Evolutionary conservation across 805 yeast species (phyloP), one percentile per base, ranked within the genome.

Genomic region (Candida ponderosae): DNA sequence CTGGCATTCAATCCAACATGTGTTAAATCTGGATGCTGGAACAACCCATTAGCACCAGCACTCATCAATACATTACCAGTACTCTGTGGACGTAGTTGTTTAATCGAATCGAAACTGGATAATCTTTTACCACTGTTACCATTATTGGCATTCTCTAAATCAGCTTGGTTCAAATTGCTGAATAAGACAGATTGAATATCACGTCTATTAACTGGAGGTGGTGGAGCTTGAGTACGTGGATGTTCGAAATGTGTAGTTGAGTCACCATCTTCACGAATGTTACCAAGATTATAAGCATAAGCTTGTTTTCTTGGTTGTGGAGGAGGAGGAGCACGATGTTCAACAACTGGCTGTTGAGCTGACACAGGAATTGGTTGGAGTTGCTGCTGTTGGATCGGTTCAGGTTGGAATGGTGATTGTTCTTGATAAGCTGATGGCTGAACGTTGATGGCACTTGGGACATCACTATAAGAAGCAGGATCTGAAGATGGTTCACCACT

Each of bases 1-100:
- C 94, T 81, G 3, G 89, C 79, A 49, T 81, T 85, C 46, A 90
- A 65, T 3, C 93, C 94, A n/a, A 76, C 71, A 32, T 51, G 40
- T 13, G 71, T 61, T 47, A 68, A 54, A 20, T 72, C 65, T 28
- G 79, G 70, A 53, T 74, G 82, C 43, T 65, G 72, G 53, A 68
- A 64, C 42, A 63, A 51, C 3, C 60, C 58, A 5, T 42, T 46
- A 33, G 58, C 54, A 37, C 53, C 53, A 18, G 62, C 57, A 20
- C 57, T 35, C 28, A 24, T 24, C 9, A 60, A 34, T 4, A 68
- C 56, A 6, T 68, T 61, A 5, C 74, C 72, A 17, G 75, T 67
- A 11, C 46, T 43, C 40, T 70, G 75, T 18, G 73, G 65, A 37
- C 63, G 64, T 36, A 67, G 50, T 21, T 48, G 52, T 19, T 46